Base-by-base conservation (phyloP, 2,329 filamentous ascomycete genomes). In the Neoascochyta sp. region DNA sequence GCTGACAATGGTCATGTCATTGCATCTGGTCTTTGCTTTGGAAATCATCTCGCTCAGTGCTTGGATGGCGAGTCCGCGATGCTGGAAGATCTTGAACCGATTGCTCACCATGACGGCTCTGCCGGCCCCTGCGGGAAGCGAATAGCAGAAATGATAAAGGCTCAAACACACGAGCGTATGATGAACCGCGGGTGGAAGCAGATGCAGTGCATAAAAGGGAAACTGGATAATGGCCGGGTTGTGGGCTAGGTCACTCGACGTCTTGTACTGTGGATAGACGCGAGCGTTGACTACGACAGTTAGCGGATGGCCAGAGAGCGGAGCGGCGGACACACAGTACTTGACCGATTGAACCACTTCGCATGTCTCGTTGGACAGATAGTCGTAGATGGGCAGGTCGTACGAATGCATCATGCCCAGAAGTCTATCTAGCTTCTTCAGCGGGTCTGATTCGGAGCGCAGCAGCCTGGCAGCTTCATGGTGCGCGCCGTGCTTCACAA, bases 341-440 rank as follows among this genome's bases (percentile, higher is more conserved):
- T 56, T 36, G 8, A 59, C 50, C 1, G 56, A 48, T 27, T 59
- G 54, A 2, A 60, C 49, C 4, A 58, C 42, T 7, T 56, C 54
- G 5, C 30, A 46, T 1, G 52, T 54, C 6, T 57, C 52, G 21
- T 40, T 47, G 1, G 26, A 29, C n/a, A 57, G 25, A 27, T 45
- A 30, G 5, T 40, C 24, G 20, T 55, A 57, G 4, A 16, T 27
- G 2, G 54, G 54, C 4, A 57, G 13, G 10, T 54, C 38, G 5
- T 53, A 32, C 16, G 25, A 12, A 6, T 41, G 30, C 39, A 57
- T 43, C 5, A 40, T 18, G 15, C 27, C 22, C 6, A 56, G 17
- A 5, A 54, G 11, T 7, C 37, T 24, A 15, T 45, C 36, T 12
- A 54, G 16, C 2, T 32, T 38, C 25, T 36, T 34, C 7, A 56